These are phyloP conservation scores for Xylaria telfairii DNA, from an alignment of 495 filamentous ascomycete species.

Conservation along the genomic window DNA sequence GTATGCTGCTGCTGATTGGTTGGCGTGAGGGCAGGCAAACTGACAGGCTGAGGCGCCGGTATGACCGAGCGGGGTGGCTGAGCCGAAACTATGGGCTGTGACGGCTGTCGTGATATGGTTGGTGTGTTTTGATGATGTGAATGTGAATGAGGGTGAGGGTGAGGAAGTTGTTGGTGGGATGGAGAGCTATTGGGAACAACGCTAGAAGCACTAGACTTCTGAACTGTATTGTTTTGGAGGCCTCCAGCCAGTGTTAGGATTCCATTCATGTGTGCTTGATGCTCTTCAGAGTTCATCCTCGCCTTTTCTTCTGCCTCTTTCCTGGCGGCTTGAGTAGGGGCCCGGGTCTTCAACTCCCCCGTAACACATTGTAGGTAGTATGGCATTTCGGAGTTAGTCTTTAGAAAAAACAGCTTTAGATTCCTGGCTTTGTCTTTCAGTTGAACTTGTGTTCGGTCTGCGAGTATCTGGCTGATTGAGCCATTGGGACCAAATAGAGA, in stretches of 20 bases:
- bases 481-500: slow-evolving; percentile 86
- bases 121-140: slow-evolving; percentile 33
- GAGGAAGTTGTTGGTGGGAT: slow-evolving; percentile 30
- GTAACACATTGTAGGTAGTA: slow-evolving; percentile 91
- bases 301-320: slow-evolving; percentile 78
- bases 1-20: slow-evolving; percentile 33
- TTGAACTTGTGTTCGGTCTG: slow-evolving; percentile 93
- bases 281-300: slow-evolving; percentile 69
- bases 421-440: slow-evolving; percentile 96
- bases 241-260: slow-evolving; percentile 60
- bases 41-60: slow-evolving; percentile 42
- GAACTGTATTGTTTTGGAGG: slow-evolving; percentile 43
- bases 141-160: slow-evolving; percentile 28
- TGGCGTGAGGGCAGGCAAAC: slow-evolving; percentile 37
- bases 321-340: slow-evolving; percentile 78
- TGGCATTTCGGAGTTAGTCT: slow-evolving; percentile 90
- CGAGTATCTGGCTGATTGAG: slow-evolving; percentile 81
- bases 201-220: slow-evolving; percentile 31
- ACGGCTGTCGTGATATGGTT: slow-evolving; percentile 7
- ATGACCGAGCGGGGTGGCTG: slow-evolving; percentile 36
- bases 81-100: slow-evolving; percentile 9
- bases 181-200: slow-evolving; percentile 29
- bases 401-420: slow-evolving; percentile 93
- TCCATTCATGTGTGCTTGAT: slow-evolving; percentile 73
- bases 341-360: slow-evolving; percentile 92